phyloP scores from a whole-genome alignment of 2,329 filamentous ascomycete genomes.

The Gaeumannomyces tritici region DNA sequence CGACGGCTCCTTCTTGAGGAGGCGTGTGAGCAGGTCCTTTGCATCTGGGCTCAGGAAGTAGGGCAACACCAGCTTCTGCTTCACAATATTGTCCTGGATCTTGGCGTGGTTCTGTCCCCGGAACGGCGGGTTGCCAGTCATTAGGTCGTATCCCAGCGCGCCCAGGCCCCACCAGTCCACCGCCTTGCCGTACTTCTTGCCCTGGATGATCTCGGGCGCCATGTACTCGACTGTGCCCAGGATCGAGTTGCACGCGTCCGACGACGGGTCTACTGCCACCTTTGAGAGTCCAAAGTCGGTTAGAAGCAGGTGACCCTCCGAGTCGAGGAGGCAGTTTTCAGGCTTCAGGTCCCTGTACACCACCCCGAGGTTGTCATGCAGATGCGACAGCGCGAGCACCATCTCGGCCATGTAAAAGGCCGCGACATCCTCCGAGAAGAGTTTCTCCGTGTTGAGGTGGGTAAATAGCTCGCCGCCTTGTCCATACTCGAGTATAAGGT shows the following conservation, averaged over 20 bases:
- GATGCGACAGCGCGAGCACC: conserved; percentile 84
- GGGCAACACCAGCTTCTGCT: conserved; percentile 79
- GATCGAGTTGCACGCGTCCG: conserved; percentile 70
- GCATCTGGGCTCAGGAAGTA: conserved; percentile 89
- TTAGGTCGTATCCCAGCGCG: conserved; percentile 80
- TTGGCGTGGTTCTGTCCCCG: conserved; percentile 85
- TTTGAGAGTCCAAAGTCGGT: conserved; percentile 98
- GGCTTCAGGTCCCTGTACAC: conserved; percentile 97
- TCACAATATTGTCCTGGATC: conserved; percentile 91
- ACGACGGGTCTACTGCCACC: conserved; percentile 62
- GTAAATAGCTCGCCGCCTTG: conserved; percentile 95
- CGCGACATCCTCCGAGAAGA: conserved; percentile 83
- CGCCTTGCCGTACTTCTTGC: conserved; percentile 81
- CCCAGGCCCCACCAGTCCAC: conserved; percentile 99
- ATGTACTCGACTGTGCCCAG: conserved; percentile 97
- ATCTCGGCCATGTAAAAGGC: conserved; percentile 99
- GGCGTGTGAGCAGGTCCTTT: conserved; percentile 83
- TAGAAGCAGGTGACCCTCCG: conserved; percentile 82
- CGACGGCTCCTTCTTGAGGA: conserved; percentile 83
- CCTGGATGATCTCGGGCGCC: conserved; percentile 89
- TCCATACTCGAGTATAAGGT: conserved; percentile 94
- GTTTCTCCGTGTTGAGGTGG: conserved; percentile 86
- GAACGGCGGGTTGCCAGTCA: conserved; percentile 90
- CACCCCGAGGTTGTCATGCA: conserved; percentile 86
- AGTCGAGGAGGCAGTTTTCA: conserved; percentile 90